Percentiles rank a stretch among this genome's conserved stretches.
Evolutionary conservation across 176 grass and related monocot genomes (phyloP).

Genomic region (Triticum timopheevii): DNA sequence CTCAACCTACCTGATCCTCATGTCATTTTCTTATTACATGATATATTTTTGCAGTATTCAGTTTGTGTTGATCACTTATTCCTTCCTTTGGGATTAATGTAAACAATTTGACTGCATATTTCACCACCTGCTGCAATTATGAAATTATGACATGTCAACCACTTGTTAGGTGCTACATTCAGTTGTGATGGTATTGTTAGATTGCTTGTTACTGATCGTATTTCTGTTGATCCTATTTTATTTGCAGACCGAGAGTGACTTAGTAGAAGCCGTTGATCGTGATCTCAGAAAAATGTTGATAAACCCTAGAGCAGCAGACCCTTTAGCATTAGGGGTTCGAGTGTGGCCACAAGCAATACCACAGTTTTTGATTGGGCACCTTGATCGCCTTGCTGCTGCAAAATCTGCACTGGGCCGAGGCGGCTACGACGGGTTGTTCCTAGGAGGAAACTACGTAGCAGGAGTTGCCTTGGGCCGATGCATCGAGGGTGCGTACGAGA

Average conservation of each 20-base stretch:
- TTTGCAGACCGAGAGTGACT: slow-evolving; percentile 66
- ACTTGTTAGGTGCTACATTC: neutral
- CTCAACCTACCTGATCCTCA: neutral
- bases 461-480: slow-evolving; percentile 89
- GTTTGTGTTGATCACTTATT: neutral
- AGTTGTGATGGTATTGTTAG: neutral
- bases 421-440: slow-evolving; percentile 58
- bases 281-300: slow-evolving; percentile 91
- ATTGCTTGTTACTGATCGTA: neutral
- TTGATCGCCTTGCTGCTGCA: slow-evolving; percentile 70
- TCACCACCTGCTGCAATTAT: neutral
- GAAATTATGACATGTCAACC: neutral
- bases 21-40: neutral
- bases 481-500: slow-evolving; percentile 77
- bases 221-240: slow-evolving; percentile 2
- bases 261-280: slow-evolving; percentile 82
- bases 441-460: slow-evolving; percentile 90
- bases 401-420: slow-evolving; percentile 47
- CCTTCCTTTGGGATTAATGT: neutral
- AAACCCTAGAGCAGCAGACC: slow-evolving; percentile 63
- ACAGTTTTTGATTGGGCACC: slow-evolving; percentile 84
- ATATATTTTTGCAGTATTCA: neutral
- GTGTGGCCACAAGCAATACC: slow-evolving; percentile 94
- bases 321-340: slow-evolving; percentile 66
- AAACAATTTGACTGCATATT: neutral